Evolutionary conservation across 176 grass and related monocot genomes (phyloP).

Genomic region (Ananas comosus): DNA sequence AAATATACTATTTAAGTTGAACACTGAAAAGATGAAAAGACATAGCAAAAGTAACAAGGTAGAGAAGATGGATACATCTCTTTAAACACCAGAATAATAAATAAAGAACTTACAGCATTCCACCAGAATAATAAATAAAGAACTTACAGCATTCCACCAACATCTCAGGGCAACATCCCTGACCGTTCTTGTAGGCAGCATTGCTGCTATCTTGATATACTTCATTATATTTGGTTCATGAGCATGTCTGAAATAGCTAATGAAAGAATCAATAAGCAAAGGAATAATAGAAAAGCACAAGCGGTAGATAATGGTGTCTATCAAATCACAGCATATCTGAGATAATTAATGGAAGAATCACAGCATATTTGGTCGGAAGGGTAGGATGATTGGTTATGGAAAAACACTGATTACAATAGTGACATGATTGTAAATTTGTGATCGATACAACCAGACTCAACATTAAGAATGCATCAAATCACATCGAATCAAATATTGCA

Average conservation of each 20-base stretch:
- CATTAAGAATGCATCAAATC: no score
- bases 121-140: constrained; percentile 36
- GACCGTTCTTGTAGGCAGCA: constrained; percentile 75
- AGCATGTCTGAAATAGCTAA: constrained; percentile 45
- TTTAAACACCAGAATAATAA: constrained; percentile 12
- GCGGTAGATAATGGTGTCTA: constrained; percentile 11
- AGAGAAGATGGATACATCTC: not conserved
- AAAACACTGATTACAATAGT: not conserved
- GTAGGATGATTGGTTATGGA: not conserved
- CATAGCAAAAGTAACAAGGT: not conserved
- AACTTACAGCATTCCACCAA: constrained; percentile 71
- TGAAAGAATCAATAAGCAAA: constrained; percentile 23
- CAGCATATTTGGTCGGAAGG: not conserved
- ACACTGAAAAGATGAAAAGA: not conserved
- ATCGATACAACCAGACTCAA: no score
- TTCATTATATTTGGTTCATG: constrained; percentile 88
- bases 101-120: constrained; percentile 51
- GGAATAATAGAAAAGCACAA: not conserved
- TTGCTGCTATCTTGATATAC: constrained; percentile 93
- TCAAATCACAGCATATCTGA: not conserved
- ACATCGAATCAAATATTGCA: no score
- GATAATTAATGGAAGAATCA: no score
- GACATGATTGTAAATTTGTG: not conserved
- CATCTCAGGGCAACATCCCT: constrained; percentile 93
- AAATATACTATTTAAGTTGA: not conserved